These are phyloP conservation scores for Exophiala alcalophila DNA, from an alignment of 2,329 filamentous ascomycete genomes.

Conservation along the genomic window DNA sequence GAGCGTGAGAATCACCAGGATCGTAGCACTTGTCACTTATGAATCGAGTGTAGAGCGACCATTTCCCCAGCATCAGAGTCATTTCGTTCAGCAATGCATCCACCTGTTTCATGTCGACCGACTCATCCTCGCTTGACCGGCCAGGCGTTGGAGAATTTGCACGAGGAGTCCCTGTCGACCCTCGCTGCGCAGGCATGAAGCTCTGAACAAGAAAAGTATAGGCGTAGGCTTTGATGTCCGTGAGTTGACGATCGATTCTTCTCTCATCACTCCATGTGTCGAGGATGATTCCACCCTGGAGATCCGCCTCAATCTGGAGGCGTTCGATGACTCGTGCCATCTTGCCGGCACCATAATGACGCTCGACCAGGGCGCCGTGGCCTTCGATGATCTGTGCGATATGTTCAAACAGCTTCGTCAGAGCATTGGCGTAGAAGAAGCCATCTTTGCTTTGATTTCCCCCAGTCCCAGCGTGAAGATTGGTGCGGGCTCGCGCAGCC, in stretches of 20 bases:
- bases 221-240: constrained; percentile 94
- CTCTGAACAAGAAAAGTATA: constrained; percentile 97
- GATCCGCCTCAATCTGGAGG: constrained; percentile 89
- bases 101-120: constrained; percentile 94
- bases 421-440: constrained; percentile 85
- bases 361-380: constrained; percentile 85
- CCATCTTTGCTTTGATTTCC: constrained; percentile 65
- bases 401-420: constrained; percentile 93
- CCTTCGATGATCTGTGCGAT: constrained; percentile 95
- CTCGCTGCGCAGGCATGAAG: constrained; percentile 71
- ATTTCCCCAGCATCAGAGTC: constrained; percentile 85
- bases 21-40: constrained; percentile 77
- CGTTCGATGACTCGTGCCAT: constrained; percentile 94
- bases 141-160: constrained; percentile 72
- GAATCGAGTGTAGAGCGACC: constrained; percentile 90
- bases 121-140: constrained; percentile 77
- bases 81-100: constrained; percentile 85
- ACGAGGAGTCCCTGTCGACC: constrained; percentile 60
- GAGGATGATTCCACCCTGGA: constrained; percentile 91
- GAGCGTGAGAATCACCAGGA: constrained; percentile 50
- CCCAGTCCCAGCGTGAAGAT: constrained; percentile 67
- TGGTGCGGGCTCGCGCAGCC: constrained; percentile 74
- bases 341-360: constrained; percentile 87
- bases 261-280: constrained; percentile 95
- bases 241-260: constrained; percentile 77